phyloP scores from a whole-genome alignment of 768 basidiomycete genomes.

The Hebeloma cylindrosporum region DNA sequence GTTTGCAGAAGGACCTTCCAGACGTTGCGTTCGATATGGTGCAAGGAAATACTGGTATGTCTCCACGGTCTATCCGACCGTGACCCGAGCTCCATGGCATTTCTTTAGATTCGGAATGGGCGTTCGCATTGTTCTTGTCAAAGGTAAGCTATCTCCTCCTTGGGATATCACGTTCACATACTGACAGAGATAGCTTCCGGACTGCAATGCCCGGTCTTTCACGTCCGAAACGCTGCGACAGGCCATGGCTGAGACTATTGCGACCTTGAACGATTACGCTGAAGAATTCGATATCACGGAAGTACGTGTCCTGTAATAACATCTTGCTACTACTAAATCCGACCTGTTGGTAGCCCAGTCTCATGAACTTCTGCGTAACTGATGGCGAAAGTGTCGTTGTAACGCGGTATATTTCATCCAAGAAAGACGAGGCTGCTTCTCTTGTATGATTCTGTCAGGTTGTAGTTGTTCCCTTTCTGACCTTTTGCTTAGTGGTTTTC shows the following conservation, averaged over 20 bases:
- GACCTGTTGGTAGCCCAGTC: slow-evolving; percentile 65
- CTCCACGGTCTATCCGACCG: slow-evolving; percentile 1
- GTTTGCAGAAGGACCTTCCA: slow-evolving; percentile 69
- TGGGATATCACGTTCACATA: not conserved
- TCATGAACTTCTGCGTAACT: slow-evolving; percentile 96
- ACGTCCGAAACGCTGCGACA: slow-evolving; percentile 67
- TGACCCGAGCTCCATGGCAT: not conserved
- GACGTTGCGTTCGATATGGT: slow-evolving; percentile 87
- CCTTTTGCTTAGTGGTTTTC: slow-evolving; percentile 76
- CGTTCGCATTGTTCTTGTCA: slow-evolving; percentile 89
- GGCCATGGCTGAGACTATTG: slow-evolving; percentile 89
- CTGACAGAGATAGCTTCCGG: slow-evolving; percentile 58
- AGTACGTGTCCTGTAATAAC: slow-evolving; percentile 35
- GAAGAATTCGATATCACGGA: slow-evolving; percentile 74
- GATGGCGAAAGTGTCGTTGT: slow-evolving; percentile 94
- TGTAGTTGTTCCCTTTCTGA: slow-evolving; percentile 1
- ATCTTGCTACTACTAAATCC: not conserved
- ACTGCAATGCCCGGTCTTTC: slow-evolving; percentile 76
- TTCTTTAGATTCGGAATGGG: slow-evolving; percentile 88
- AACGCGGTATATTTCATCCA: slow-evolving; percentile 92
- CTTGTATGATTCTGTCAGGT: slow-evolving; percentile 46
- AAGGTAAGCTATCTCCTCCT: slow-evolving; percentile 45
- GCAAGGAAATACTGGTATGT: slow-evolving; percentile 86
- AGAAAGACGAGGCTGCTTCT: slow-evolving; percentile 89
- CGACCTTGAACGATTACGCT: slow-evolving; percentile 71